These are phyloP conservation scores for Clohesyomyces aquaticus DNA, from an alignment of 495 filamentous ascomycete genomes.

Conservation along the genomic window DNA sequence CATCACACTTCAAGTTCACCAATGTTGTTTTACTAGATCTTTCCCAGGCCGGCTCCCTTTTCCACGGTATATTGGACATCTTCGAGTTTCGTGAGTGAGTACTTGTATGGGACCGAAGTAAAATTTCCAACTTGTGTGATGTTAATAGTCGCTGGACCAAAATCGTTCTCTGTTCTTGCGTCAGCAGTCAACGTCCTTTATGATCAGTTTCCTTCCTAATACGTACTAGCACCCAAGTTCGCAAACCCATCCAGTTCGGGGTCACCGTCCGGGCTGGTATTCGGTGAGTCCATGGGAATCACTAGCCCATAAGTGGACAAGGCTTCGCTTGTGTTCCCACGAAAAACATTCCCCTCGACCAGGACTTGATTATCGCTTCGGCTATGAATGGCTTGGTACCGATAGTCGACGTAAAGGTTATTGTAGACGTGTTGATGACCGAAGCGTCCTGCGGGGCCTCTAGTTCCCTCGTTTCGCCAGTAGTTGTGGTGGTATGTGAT, in stretches of 20 bases:
- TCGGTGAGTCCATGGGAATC: constrained; percentile 51
- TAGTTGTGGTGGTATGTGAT: constrained; percentile 51
- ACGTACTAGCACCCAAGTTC: constrained; percentile 51
- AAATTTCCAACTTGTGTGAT: constrained; percentile 52
- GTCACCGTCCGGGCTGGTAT: constrained; percentile 48
- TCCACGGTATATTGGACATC: constrained; percentile 46
- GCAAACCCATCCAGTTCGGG: constrained; percentile 51
- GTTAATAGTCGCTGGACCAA: constrained; percentile 46
- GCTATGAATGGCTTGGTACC: constrained; percentile 46
- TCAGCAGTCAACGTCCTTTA: constrained; percentile 7
- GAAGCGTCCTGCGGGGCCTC: constrained; percentile 47
- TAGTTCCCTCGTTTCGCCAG: constrained; percentile 47
- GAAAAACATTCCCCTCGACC: constrained; percentile 49
- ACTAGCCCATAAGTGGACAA: constrained; percentile 54
- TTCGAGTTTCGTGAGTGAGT: constrained; percentile 44
- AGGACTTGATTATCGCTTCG: constrained; percentile 46
- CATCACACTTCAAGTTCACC: too few relatives aligned
- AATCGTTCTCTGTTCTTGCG: constrained; percentile 49
- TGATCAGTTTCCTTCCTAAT: background rate
- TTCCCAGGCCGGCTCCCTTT: constrained; percentile 49
- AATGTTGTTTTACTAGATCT: constrained; percentile 43
- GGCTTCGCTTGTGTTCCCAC: constrained; percentile 49
- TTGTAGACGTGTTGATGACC: constrained; percentile 47
- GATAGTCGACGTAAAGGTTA: constrained; percentile 47
- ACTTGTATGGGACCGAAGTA: constrained; percentile 49